Evolutionary conservation across 1,284 basidiomycete species (phyloP), one percentile per base, ranked within the genome.

Genomic region (Cutaneotrichosporon sp.): DNA sequence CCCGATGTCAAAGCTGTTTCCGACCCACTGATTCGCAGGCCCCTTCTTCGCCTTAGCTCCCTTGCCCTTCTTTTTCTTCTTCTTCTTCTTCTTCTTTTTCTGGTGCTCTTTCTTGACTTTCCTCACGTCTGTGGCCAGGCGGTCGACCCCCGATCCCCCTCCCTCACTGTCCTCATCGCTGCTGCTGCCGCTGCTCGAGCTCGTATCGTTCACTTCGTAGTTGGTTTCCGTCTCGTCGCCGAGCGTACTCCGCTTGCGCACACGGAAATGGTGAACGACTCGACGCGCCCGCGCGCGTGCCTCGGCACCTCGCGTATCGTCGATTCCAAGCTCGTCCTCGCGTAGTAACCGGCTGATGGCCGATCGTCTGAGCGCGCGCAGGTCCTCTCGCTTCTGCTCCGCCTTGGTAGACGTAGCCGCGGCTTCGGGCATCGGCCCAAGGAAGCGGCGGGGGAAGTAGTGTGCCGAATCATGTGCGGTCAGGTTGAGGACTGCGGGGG

Each of bases 1-100:
- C 3, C 71, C 71, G 35, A 73, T 70, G 51, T 71, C 68, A 49
- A 73, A 73, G 25, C 68, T 70, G 44, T 68, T 64, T 24, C 71
- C 71, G 33, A 67, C 48, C 70, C 70, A 72, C 55, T 46, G 54
- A 33, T 63, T 62, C 8, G 24, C 16, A 20, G 22, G 20, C 33
- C 48, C 48, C 45, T 61, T 54, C 35, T 51, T 55, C 46, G 60
- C 58, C 32, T 47, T 50, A 11, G n/a, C 24, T 16, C 24, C 24
- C 38, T 41, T 41, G 35, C 17, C 19, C 24, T 45, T 43, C 17
- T 52, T 52, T 31, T 51, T 45, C 34, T 33, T 35, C 31, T 35
- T 53, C 31, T 38, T 39, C 33, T 38, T 14, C 3, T 29, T 7
- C 11, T 41, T 24, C 22, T 39, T 39, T 3, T 25, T 16, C 38